Percentiles rank a stretch among this genome's conserved stretches.
phyloP scores from a whole-genome alignment of 2,329 filamentous ascomycete genomes.

The Metarhizium rileyi region DNA sequence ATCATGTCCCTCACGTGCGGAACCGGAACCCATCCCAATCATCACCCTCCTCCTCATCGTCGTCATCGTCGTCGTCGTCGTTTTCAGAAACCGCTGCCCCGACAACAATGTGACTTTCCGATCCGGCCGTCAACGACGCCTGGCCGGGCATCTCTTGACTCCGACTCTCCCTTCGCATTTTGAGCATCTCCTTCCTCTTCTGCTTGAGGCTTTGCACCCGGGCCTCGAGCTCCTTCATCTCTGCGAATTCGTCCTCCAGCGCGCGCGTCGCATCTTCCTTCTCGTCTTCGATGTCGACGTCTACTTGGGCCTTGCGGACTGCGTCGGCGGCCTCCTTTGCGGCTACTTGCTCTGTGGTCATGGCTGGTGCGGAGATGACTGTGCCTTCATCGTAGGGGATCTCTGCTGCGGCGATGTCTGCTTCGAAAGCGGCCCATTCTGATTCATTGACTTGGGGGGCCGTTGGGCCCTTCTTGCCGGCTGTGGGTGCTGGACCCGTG shows the following conservation, averaged over 20 bases:
- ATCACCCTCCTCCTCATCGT: conserved; percentile 38
- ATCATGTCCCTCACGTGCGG: conserved; percentile 9
- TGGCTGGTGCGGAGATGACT: conserved; percentile 58
- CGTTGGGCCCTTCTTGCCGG: background rate
- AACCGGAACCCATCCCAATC: conserved; percentile 55
- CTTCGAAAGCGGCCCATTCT: conserved; percentile 82
- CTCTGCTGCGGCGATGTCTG: conserved; percentile 54
- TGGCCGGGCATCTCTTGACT: conserved; percentile 16
- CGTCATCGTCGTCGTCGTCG: conserved; percentile 37
- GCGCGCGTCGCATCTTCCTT: conserved; percentile 66
- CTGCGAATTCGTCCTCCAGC: conserved; percentile 68
- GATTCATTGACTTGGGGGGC: conserved; percentile 50
- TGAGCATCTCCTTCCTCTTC: conserved; percentile 56
- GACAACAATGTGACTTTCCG: conserved; percentile 17
- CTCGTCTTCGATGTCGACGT: conserved; percentile 52
- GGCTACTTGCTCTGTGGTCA: conserved; percentile 54
- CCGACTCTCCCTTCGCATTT: conserved; percentile 23
- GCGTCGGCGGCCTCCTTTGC: conserved; percentile 43
- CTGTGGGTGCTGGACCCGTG: conserved; percentile 7
- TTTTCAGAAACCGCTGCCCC: conserved; percentile 19
- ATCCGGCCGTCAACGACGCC: conserved; percentile 9
- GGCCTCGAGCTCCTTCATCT: conserved; percentile 71
- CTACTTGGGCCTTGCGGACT: conserved; percentile 43
- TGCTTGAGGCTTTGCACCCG: conserved; percentile 60
- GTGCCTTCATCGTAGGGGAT: conserved; percentile 34